Percentiles rank a stretch among this genome's conserved stretches.
Conservation (phyloP, 352 stramenopile genomes). For the Phytophthora macrochlamydospora region DNA sequence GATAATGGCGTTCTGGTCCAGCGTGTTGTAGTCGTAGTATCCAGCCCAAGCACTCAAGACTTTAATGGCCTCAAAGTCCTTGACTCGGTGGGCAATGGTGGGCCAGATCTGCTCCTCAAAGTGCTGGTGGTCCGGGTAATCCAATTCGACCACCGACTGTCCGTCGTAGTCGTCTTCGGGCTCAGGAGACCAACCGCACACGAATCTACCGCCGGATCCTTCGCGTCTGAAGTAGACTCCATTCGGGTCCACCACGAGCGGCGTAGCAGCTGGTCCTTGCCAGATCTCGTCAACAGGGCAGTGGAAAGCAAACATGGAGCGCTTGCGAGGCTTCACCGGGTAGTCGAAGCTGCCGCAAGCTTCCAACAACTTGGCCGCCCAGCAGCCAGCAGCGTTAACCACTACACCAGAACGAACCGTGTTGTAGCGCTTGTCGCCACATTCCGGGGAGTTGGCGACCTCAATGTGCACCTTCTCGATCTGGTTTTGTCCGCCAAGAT, state of each 20-base stretch:
- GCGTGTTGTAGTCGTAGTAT: constrained; percentile 90
- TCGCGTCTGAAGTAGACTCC: constrained; percentile 86
- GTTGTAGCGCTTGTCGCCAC: constrained; percentile 21
- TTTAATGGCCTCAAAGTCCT: constrained; percentile 83
- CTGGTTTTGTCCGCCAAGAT: constrained; percentile 52
- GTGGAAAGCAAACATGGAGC: constrained; percentile 79
- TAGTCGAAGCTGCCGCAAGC: constrained; percentile 76
- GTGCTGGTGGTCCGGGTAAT: constrained; percentile 67
- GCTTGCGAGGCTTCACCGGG: constrained; percentile 78
- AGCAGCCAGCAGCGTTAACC: constrained; percentile 79
- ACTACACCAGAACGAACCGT: constrained; percentile 60
- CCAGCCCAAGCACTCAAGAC: constrained; percentile 77
- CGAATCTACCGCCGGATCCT: constrained; percentile 67
- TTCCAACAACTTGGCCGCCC: constrained; percentile 71
- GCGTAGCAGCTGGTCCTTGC: constrained; percentile 66
- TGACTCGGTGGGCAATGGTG: constrained; percentile 75
- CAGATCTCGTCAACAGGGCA: constrained; percentile 77
- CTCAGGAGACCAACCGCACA: constrained; percentile 72
- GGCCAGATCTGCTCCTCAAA: constrained; percentile 86
- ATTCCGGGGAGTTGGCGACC: constrained; percentile 26
- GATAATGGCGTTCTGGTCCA: constrained; percentile 90
- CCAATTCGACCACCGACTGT: constrained; percentile 63
- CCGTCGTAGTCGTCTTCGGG: constrained; percentile 67
- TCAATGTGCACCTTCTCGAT: constrained; percentile 72
- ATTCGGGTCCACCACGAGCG: constrained; percentile 74